phyloP scores from a whole-genome alignment of 495 filamentous ascomycete genomes.

The Annulohypoxylon moriforme region DNA sequence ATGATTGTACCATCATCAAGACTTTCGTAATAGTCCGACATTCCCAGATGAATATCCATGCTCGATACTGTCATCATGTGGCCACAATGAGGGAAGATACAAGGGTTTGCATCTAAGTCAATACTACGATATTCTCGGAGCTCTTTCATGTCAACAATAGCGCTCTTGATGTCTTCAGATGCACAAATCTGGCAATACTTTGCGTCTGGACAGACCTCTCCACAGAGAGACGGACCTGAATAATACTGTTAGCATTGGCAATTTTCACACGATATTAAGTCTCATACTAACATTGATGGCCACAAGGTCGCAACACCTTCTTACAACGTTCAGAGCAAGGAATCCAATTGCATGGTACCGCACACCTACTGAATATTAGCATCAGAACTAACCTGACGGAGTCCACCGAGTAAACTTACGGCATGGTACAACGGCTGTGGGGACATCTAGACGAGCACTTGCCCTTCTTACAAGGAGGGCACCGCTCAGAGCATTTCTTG shows the following conservation, averaged over 20 bases:
- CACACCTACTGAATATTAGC: constrained; percentile 55
- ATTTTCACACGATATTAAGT: neutral
- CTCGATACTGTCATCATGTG: constrained; percentile 71
- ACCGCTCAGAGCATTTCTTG: constrained; percentile 69
- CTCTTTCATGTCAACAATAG: constrained; percentile 66
- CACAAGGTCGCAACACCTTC: constrained; percentile 61
- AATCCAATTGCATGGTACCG: constrained; percentile 72
- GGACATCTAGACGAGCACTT: constrained; percentile 66
- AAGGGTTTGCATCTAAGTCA: constrained; percentile 68
- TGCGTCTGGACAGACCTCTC: constrained; percentile 69
- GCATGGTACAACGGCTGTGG: constrained; percentile 68
- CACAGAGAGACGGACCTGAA: constrained; percentile 72
- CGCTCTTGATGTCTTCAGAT: constrained; percentile 53
- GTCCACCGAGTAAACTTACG: constrained; percentile 43
- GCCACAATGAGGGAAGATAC: constrained; percentile 72
- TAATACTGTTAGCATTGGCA: neutral
- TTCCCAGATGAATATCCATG: constrained; percentile 67
- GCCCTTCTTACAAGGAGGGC: constrained; percentile 68
- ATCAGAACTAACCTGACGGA: neutral
- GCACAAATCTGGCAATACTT: constrained; percentile 70
- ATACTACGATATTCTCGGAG: constrained; percentile 63
- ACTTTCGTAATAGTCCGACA: constrained; percentile 66
- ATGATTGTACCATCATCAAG: constrained; percentile 43
- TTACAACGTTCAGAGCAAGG: constrained; percentile 72
- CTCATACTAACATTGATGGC: constrained; percentile 57